These are phyloP conservation scores for Monilinia polystroma DNA, from an alignment of 2,329 filamentous ascomycete genomes.

Conservation along the genomic window DNA sequence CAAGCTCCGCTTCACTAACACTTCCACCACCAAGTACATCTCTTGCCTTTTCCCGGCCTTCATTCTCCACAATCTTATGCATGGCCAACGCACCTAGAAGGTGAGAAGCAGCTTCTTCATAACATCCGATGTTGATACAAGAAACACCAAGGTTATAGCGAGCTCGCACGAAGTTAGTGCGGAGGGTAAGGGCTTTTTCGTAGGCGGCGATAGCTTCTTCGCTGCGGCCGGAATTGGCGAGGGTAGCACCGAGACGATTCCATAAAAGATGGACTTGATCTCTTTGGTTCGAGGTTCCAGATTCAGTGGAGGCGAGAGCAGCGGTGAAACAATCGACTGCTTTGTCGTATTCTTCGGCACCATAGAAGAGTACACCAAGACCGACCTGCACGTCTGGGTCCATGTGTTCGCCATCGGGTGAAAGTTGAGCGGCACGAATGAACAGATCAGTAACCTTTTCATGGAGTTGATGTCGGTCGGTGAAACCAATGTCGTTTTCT, in stretches of 20 bases:
- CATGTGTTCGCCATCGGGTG: conserved; percentile 90
- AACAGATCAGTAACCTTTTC: conserved; percentile 87
- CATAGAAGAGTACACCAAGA: conserved; percentile 94
- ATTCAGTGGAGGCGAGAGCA: conserved; percentile 81
- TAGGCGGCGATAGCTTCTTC: conserved; percentile 98
- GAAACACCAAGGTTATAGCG: conserved; percentile 95
- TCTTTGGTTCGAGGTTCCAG: conserved; percentile 77
- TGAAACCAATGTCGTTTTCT: conserved; percentile 86
- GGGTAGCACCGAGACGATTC: conserved; percentile 94
- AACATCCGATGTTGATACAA: conserved; percentile 97
- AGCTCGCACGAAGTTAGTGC: conserved; percentile 94
- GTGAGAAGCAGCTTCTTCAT: conserved; percentile 88
- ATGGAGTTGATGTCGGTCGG: conserved; percentile 85
- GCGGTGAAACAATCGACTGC: conserved; percentile 97
- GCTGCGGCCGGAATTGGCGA: conserved; percentile 88
- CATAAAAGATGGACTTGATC: conserved; percentile 91
- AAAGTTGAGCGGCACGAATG: conserved; percentile 87
- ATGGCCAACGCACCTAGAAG: conserved; percentile 88
- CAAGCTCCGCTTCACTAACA: conserved; percentile 69
- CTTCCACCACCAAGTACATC: conserved; percentile 69
- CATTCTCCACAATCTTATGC: conserved; percentile 90
- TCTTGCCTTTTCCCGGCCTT: conserved; percentile 77
- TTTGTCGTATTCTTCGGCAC: conserved; percentile 96
- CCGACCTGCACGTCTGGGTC: conserved; percentile 98
- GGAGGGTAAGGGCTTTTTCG: conserved; percentile 83